These are phyloP conservation scores for Psilocybe mexicana DNA, from an alignment of 1,284 basidiomycete species.

Conservation along the genomic window DNA sequence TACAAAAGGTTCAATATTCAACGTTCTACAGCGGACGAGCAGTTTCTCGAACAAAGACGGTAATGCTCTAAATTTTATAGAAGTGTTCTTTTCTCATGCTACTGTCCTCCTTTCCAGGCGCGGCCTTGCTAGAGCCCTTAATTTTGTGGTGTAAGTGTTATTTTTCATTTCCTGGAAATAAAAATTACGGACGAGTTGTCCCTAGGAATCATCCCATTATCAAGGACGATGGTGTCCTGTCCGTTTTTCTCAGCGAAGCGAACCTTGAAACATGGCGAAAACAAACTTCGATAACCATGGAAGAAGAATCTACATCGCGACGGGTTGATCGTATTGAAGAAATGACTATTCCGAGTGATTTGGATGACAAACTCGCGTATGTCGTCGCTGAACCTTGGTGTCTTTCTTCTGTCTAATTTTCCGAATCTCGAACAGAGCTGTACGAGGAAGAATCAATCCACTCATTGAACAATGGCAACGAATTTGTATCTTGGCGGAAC, in stretches of 20 bases:
- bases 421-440: constrained; percentile 44
- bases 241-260: constrained; percentile 78
- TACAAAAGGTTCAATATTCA: not conserved
- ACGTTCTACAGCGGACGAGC: constrained; percentile 66
- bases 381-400: constrained; percentile 25
- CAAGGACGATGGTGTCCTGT: constrained; percentile 81
- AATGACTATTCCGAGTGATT: constrained; percentile 88
- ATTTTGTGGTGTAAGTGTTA: constrained; percentile 66
- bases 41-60: constrained; percentile 88
- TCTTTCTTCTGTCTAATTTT: constrained; percentile 2
- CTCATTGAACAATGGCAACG: constrained; percentile 91
- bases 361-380: constrained; percentile 85
- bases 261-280: constrained; percentile 89
- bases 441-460: constrained; percentile 69
- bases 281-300: constrained; percentile 66
- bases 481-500: constrained; percentile 82
- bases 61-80: constrained; percentile 26
- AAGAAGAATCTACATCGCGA: constrained; percentile 85
- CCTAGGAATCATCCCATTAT: constrained; percentile 86
- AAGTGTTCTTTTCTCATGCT: not conserved
- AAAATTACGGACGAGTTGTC: not conserved
- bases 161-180: not conserved
- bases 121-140: constrained; percentile 81
- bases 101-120: constrained; percentile 46
- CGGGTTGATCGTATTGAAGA: constrained; percentile 83